Conservation (phyloP, 78 protist genomes). For the Acrasis kona region DNA sequence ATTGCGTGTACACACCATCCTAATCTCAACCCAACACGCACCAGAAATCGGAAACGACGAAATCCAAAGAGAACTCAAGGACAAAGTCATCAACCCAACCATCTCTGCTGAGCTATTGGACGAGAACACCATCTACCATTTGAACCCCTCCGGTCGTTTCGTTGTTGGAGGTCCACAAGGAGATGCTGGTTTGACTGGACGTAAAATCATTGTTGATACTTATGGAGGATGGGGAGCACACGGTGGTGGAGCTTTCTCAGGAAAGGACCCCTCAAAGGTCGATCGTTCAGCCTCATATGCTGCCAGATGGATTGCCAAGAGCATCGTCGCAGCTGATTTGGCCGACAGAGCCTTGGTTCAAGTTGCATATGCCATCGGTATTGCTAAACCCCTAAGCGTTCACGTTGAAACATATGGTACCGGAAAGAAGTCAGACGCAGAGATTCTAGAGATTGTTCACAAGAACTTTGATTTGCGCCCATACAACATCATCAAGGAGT, state of each 20-base stretch:
- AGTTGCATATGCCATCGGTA: conserved; percentile 99
- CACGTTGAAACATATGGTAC: conserved; percentile 97
- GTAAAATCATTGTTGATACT: conserved; percentile 99
- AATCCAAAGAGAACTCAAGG: conserved; percentile 68
- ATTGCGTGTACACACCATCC: conserved; percentile 91
- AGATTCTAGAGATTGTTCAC: conserved; percentile 79
- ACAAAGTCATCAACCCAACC: conserved; percentile 77
- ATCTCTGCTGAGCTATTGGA: conserved; percentile 82
- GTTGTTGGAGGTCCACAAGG: conserved; percentile 98
- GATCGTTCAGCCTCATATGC: conserved; percentile 99
- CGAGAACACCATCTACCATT: conserved; percentile 90
- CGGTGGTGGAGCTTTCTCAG: conserved; percentile 99
- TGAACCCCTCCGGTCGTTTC: conserved; percentile 98
- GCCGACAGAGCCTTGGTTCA: conserved; percentile 87
- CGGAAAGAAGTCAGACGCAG: conserved; percentile 60
- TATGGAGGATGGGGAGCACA: conserved; percentile 99
- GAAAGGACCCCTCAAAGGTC: conserved; percentile 99
- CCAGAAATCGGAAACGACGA: conserved; percentile 81
- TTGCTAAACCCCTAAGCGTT: conserved; percentile 95
- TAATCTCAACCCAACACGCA: conserved; percentile 98
- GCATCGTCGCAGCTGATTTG: conserved; percentile 91
- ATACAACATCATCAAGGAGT: conserved; percentile 75
- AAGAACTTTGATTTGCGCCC: conserved; percentile 96
- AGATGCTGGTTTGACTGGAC: conserved; percentile 99
- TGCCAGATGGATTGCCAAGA: conserved; percentile 99